Conservation (phyloP, 768 basidiomycete species). For the Russula brevipes region DNA sequence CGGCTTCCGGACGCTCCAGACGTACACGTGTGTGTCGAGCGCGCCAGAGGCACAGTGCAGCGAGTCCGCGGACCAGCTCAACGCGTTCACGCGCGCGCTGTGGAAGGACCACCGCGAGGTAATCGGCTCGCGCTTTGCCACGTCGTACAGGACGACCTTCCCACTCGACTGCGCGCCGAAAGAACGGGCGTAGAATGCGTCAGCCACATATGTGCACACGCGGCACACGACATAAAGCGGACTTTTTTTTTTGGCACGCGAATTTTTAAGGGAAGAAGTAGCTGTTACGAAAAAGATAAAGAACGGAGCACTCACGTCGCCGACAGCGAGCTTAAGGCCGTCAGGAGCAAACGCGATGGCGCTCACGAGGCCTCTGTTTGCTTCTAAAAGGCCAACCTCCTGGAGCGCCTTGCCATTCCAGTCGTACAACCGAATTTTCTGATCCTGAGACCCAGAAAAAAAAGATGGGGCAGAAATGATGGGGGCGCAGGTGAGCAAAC, state of each 20-base stretch:
- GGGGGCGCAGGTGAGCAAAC: constrained; percentile 5
- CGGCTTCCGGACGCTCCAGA: constrained; percentile 73
- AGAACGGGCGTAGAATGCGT: not conserved
- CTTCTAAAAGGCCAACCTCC: constrained; percentile 54
- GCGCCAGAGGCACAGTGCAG: constrained; percentile 81
- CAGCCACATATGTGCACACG: not conserved
- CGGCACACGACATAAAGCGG: too few species aligned
- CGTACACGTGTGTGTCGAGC: constrained; percentile 87
- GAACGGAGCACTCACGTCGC: constrained; percentile 60
- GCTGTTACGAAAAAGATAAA: not conserved
- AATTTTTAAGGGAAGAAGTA: not conserved
- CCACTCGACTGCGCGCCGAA: constrained; percentile 57
- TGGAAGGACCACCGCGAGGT: constrained; percentile 86
- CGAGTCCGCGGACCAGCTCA: constrained; percentile 71
- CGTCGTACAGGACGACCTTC: constrained; percentile 74
- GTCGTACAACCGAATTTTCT: constrained; percentile 65
- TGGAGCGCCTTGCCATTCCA: constrained; percentile 65
- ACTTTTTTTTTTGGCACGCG: not conserved
- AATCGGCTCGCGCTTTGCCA: constrained; percentile 59
- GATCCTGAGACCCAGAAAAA: constrained; percentile 45
- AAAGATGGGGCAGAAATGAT: not conserved
- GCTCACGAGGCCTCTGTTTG: constrained; percentile 65
- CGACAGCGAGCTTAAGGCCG: constrained; percentile 67
- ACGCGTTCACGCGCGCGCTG: constrained; percentile 69
- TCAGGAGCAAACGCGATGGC: constrained; percentile 78